Evolutionary conservation across 2,329 filamentous ascomycete genomes (phyloP).

Genomic region (Orbilia quercus): DNA sequence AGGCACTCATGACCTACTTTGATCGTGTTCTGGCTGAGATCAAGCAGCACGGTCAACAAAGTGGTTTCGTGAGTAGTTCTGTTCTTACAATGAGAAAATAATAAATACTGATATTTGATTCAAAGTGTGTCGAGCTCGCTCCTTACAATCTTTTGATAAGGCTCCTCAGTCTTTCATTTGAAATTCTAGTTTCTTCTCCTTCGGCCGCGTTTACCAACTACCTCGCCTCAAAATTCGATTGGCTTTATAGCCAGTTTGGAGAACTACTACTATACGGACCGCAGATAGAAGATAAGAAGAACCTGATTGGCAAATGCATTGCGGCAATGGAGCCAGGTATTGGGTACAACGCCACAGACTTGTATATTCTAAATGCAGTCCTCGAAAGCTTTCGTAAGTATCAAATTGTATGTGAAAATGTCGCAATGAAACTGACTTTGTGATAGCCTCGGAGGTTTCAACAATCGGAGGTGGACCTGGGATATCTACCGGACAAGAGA

Average conservation of each 20-base stretch:
- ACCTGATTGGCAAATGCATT: conserved; percentile 42
- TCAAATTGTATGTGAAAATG: not conserved
- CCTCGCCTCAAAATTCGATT: conserved; percentile 48
- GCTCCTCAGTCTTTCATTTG: conserved; percentile 31
- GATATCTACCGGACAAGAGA: conserved; percentile 37
- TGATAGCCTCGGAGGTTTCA: conserved; percentile 20
- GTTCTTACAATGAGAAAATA: not conserved
- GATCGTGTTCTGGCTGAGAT: conserved; percentile 50
- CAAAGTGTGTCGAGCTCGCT: conserved; percentile 38
- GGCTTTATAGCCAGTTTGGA: conserved; percentile 39
- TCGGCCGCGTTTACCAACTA: conserved; percentile 46
- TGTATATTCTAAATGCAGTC: conserved; percentile 53
- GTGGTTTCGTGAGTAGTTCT: conserved; percentile 13
- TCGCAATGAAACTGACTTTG: not conserved
- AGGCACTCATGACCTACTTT: conserved; percentile 47
- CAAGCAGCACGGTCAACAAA: conserved; percentile 41
- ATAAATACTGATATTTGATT: conserved; percentile 48
- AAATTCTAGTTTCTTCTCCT: conserved; percentile 39
- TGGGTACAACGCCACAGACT: conserved; percentile 41
- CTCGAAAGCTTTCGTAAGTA: conserved; percentile 50
- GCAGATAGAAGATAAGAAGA: conserved; percentile 48
- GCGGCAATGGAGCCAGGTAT: conserved; percentile 28
- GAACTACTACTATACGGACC: conserved; percentile 47
- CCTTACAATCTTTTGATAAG: conserved; percentile 49
- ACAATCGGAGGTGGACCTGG: conserved; percentile 5